Evolutionary conservation across 2,329 filamentous ascomycete genomes (phyloP).

Genomic region (Berkeleyomyces basicola): DNA sequence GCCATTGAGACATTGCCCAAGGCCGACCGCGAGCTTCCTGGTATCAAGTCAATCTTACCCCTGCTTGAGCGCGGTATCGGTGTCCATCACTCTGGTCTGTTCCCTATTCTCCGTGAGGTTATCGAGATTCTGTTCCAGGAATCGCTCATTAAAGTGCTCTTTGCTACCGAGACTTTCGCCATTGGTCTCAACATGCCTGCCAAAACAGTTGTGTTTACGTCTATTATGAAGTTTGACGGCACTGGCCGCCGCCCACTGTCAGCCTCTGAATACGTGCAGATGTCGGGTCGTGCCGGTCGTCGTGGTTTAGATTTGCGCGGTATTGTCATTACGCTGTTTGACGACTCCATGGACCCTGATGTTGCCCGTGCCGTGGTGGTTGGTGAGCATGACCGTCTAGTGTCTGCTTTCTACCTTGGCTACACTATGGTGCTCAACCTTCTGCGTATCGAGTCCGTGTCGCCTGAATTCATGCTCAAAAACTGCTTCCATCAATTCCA

Average conservation of each 20-base stretch:
- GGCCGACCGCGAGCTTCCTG: slow-evolving; percentile 73
- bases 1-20: slow-evolving; percentile 87
- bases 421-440: slow-evolving; percentile 99
- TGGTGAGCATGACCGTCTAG: slow-evolving; percentile 89
- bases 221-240: slow-evolving; percentile 89
- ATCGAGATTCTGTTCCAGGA: slow-evolving; percentile 99
- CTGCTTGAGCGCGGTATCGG: slow-evolving; percentile 83
- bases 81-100: slow-evolving; percentile 87
- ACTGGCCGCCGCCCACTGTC: slow-evolving; percentile 66
- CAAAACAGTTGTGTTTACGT: slow-evolving; percentile 98
- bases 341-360: slow-evolving; percentile 86
- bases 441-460: slow-evolving; percentile 96
- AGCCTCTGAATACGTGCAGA: slow-evolving; percentile 93
- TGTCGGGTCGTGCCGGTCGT: slow-evolving; percentile 93
- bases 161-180: slow-evolving; percentile 96
- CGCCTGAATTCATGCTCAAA: slow-evolving; percentile 97
- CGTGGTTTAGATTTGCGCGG: slow-evolving; percentile 93
- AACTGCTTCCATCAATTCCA: slow-evolving; percentile 97
- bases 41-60: slow-evolving; percentile 81
- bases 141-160: slow-evolving; percentile 91
- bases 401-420: slow-evolving; percentile 91
- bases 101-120: slow-evolving; percentile 94
- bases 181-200: slow-evolving; percentile 98
- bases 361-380: slow-evolving; percentile 92
- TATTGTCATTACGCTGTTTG: slow-evolving; percentile 99